Percentiles rank a stretch among this genome's conserved stretches.
Evolutionary conservation across 2,329 filamentous ascomycete genomes (phyloP).

Genomic region (Pezicula carpinea): DNA sequence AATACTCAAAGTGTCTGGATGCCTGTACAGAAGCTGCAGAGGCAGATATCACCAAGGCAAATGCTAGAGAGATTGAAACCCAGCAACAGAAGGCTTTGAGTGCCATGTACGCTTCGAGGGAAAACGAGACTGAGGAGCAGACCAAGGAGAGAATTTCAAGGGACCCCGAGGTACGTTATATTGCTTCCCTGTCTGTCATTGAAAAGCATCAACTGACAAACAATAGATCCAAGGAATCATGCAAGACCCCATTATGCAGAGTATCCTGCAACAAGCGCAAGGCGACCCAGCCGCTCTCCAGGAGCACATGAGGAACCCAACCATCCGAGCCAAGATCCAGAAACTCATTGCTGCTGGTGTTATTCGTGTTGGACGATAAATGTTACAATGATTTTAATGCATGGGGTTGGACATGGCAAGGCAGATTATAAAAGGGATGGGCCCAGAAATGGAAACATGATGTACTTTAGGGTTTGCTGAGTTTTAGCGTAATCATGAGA

Average conservation of each 20-base stretch:
- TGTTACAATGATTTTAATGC: not conserved
- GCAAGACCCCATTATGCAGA: conserved; percentile 96
- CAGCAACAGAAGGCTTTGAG: conserved; percentile 90
- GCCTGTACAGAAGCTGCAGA: conserved; percentile 75
- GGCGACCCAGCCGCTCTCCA: conserved; percentile 85
- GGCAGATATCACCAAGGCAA: conserved; percentile 72
- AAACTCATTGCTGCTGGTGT: conserved; percentile 87
- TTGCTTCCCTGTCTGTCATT: not conserved
- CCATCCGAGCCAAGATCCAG: conserved; percentile 72
- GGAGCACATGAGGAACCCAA: conserved; percentile 94
- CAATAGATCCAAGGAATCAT: conserved; percentile 77
- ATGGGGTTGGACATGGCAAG: not conserved
- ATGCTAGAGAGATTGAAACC: conserved; percentile 85
- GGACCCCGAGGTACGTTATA: conserved; percentile 74
- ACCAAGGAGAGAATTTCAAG: conserved; percentile 85
- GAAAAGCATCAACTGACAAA: conserved; percentile 11
- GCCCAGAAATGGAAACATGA: too few relatives aligned
- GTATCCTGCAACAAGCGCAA: conserved; percentile 94
- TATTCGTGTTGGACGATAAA: conserved; percentile 64
- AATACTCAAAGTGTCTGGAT: conserved; percentile 93
- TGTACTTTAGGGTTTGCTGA: not conserved
- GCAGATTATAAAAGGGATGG: conserved; percentile 12
- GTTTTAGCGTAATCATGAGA: not conserved
- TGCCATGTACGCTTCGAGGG: conserved; percentile 84
- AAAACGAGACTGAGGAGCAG: conserved; percentile 95